These are phyloP conservation scores for Vanrija sp. DNA, from an alignment of 1,284 basidiomycete species.

Conservation along the genomic window DNA sequence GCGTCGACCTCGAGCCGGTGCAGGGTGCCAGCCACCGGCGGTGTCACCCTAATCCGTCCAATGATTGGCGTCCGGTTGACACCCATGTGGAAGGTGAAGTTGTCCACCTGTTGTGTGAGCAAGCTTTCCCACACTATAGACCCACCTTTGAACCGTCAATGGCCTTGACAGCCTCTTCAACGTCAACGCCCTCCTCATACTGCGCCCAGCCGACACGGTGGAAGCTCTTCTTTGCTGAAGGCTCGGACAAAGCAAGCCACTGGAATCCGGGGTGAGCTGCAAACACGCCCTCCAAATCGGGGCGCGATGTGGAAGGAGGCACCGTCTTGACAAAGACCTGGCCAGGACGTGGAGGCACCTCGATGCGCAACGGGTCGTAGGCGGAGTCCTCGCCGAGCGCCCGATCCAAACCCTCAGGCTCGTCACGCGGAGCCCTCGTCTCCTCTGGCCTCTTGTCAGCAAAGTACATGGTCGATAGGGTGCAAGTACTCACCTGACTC, in stretches of 20 bases:
- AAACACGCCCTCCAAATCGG: conserved; percentile 78
- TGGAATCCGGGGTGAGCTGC: conserved; percentile 48
- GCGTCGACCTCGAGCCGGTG: conserved; percentile 75
- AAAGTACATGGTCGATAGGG: not conserved
- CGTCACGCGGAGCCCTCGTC: conserved; percentile 13
- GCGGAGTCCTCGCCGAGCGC: conserved; percentile 53
- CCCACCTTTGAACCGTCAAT: conserved; percentile 76
- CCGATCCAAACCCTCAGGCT: conserved; percentile 36
- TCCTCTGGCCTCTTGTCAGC: not conserved
- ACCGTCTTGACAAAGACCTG: conserved; percentile 92
- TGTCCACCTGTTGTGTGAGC: conserved; percentile 65
- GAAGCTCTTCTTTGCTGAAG: conserved; percentile 80
- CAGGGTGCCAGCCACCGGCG: conserved; percentile 71
- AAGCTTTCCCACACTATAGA: conserved; percentile 2
- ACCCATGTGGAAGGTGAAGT: conserved; percentile 83
- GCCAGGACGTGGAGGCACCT: conserved; percentile 70
- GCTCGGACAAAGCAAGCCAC: conserved; percentile 84
- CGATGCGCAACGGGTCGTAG: conserved; percentile 54
- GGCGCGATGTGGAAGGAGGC: conserved; percentile 79
- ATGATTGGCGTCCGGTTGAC: conserved; percentile 74
- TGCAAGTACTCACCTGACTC: conserved; percentile 26
- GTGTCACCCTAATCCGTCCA: conserved; percentile 70
- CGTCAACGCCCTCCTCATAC: conserved; percentile 76
- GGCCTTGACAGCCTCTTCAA: conserved; percentile 64
- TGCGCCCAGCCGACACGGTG: conserved; percentile 88